Evolutionary conservation across 2,329 filamentous ascomycete species (phyloP).

Genomic region (Alternaria dauci): DNA sequence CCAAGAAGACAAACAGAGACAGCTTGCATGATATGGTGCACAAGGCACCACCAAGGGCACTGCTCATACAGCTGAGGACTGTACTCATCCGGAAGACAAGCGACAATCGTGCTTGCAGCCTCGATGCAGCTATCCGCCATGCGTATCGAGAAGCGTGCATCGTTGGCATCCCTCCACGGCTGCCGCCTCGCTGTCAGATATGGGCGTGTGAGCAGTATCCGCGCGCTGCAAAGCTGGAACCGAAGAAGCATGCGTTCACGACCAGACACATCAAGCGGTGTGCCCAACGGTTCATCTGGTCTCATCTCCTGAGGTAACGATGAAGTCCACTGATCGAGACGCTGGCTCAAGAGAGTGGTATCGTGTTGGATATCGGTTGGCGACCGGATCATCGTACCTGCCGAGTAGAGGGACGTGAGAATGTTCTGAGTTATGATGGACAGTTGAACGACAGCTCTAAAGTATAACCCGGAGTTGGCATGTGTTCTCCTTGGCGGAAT

Average conservation of each 20-base stretch:
- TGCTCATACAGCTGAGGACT: conserved; percentile 42
- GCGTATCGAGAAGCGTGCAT: conserved; percentile 38
- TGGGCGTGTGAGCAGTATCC: conserved; percentile 53
- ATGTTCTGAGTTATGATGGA: conserved; percentile 47
- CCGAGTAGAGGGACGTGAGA: conserved; percentile 49
- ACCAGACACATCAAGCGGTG: conserved; percentile 6
- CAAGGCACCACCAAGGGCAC: conserved; percentile 54
- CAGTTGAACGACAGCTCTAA: conserved; percentile 39
- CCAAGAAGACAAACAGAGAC: conserved; percentile 50
- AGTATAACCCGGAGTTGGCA: conserved; percentile 36
- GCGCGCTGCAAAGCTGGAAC: conserved; percentile 49
- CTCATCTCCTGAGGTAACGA: conserved; percentile 43
- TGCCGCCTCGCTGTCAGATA: conserved; percentile 45
- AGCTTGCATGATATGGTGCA: conserved; percentile 54
- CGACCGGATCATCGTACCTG: conserved; percentile 42
- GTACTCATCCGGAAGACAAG: conserved; percentile 48
- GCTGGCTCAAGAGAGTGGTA: conserved; percentile 42
- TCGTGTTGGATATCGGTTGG: conserved; percentile 46
- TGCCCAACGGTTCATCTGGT: conserved; percentile 26
- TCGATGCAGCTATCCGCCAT: conserved; percentile 49
- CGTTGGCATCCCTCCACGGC: conserved; percentile 21
- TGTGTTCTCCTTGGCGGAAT: conserved; percentile 2
- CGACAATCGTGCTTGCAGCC: conserved; percentile 46
- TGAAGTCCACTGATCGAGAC: conserved; percentile 47
- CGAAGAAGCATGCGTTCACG: conserved; percentile 45